Evolutionary conservation across 2,329 filamentous ascomycete species (phyloP).

Genomic region (Penicillium sp.): DNA sequence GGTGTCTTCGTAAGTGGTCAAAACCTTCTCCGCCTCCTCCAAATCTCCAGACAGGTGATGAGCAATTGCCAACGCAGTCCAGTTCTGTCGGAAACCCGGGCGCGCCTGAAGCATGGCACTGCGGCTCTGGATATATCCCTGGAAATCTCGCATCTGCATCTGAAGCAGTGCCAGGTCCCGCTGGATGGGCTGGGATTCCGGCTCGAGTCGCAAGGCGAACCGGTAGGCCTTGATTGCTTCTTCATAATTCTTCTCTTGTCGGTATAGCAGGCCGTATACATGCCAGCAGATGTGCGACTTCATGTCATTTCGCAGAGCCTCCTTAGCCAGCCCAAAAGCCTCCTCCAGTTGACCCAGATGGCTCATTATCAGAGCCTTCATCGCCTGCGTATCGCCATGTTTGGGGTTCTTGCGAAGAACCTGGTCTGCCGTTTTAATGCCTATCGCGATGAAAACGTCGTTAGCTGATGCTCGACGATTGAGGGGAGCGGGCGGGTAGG

Average conservation of each 20-base stretch:
- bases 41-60: slow-evolving; percentile 89
- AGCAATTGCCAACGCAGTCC: slow-evolving; percentile 95
- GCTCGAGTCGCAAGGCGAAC: slow-evolving; percentile 88
- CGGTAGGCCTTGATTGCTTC: slow-evolving; percentile 99
- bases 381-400: slow-evolving; percentile 97
- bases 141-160: slow-evolving; percentile 94
- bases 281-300: slow-evolving; percentile 99
- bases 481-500: slow-evolving; percentile 18
- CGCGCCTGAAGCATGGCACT: slow-evolving; percentile 84
- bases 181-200: slow-evolving; percentile 92
- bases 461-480: slow-evolving; percentile 21
- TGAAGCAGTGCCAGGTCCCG: slow-evolving; percentile 91
- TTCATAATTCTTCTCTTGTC: slow-evolving; percentile 95
- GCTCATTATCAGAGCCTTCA: slow-evolving; percentile 98
- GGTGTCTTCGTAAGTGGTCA: slow-evolving; percentile 92
- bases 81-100: slow-evolving; percentile 84
- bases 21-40: slow-evolving; percentile 82
- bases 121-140: slow-evolving; percentile 89
- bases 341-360: slow-evolving; percentile 90
- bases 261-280: slow-evolving; percentile 93
- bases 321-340: slow-evolving; percentile 90
- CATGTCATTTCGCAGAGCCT: slow-evolving; percentile 93
- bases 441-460: slow-evolving; percentile 47
- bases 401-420: slow-evolving; percentile 93
- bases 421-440: slow-evolving; percentile 93